A percentile compares a stretch with the other conserved stretches of the same genome.
Conservation (phyloP, 192 early-diverging fungal species). For the Coemansia sp. region DNA sequence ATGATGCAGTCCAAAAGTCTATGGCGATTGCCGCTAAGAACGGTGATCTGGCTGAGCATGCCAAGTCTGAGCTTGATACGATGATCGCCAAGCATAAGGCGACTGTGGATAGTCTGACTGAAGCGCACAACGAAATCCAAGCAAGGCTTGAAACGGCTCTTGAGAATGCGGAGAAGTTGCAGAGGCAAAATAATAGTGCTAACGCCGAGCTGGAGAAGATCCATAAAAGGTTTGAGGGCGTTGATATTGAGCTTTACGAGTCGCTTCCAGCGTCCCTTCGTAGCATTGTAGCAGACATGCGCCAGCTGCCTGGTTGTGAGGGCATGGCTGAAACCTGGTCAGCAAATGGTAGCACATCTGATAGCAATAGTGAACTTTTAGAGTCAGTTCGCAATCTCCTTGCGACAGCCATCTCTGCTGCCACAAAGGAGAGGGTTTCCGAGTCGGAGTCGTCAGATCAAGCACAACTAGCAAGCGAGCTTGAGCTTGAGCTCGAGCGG, state of each 20-base stretch:
- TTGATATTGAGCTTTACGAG: conserved; percentile 1
- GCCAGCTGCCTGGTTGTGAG: conserved; percentile 14
- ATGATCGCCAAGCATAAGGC: neutral
- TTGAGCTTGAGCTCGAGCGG: conserved; percentile 21
- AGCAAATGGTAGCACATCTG: neutral
- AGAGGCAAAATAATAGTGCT: conserved; percentile 8
- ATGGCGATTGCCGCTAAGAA: conserved; percentile 14
- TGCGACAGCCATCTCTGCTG: conserved; percentile 6
- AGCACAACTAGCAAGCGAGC: neutral
- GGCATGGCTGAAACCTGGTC: neutral
- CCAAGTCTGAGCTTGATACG: conserved; percentile 19
- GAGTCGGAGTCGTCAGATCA: neutral
- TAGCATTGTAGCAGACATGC: conserved; percentile 3
- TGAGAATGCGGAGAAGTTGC: conserved; percentile 9
- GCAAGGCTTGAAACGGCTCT: conserved; percentile 8
- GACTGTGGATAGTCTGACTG: conserved; percentile 3
- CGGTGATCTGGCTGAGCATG: conserved; percentile 5
- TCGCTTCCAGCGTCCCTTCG: conserved; percentile 8
- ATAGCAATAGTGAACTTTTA: conserved; percentile 3
- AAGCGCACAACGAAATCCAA: conserved; percentile 11
- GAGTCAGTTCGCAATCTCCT: conserved; percentile 3
- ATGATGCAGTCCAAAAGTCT: conserved; percentile 23
- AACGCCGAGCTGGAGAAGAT: conserved; percentile 11
- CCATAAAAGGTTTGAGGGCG: neutral
- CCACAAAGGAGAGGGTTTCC: neutral